A percentile compares a stretch with the other conserved stretches of the same genome.
phyloP scores from a whole-genome alignment of 2,329 filamentous ascomycete species.

The Aspergillus bombycis region DNA sequence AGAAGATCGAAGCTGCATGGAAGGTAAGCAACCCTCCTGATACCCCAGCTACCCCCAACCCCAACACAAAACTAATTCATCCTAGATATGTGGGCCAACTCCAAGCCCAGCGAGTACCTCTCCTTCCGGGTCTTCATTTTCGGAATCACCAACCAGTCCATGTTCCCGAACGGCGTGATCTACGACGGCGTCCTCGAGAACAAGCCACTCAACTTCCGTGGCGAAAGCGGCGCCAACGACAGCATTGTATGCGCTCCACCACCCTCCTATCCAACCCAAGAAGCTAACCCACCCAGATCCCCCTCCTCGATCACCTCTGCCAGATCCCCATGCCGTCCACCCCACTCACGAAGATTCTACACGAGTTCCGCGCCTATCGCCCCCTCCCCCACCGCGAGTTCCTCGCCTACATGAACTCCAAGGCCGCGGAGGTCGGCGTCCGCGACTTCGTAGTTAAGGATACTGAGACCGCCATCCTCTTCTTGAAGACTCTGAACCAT shows the following conservation, averaged over 20 bases:
- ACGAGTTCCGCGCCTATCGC: conserved; percentile 86
- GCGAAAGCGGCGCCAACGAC: conserved; percentile 92
- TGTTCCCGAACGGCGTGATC: conserved; percentile 90
- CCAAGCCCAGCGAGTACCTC: conserved; percentile 80
- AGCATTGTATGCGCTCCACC: conserved; percentile 66
- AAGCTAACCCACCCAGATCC: conserved; percentile 56
- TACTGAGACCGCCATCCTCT: conserved; percentile 45
- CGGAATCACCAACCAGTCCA: conserved; percentile 87
- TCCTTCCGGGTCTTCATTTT: conserved; percentile 97
- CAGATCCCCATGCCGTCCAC: conserved; percentile 86
- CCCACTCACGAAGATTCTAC: conserved; percentile 82
- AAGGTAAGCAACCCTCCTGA: conserved; percentile 52
- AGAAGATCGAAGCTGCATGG: conserved; percentile 80
- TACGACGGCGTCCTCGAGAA: conserved; percentile 79
- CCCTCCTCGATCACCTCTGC: conserved; percentile 84
- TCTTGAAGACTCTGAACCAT: conserved; percentile 50
- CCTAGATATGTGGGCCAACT: conserved; percentile 83
- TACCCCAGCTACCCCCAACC: neutral
- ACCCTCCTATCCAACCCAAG: neutral
- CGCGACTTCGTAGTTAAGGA: conserved; percentile 42
- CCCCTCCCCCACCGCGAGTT: conserved; percentile 89
- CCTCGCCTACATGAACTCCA: conserved; percentile 68
- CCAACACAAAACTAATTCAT: neutral
- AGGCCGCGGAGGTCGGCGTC: conserved; percentile 52
- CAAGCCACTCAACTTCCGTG: conserved; percentile 78